A percentile compares a stretch with the other conserved stretches of the same genome.
These are phyloP conservation scores for Fusarium sp. DNA, from an alignment of 2,329 filamentous ascomycete species.

Conservation along the genomic window DNA sequence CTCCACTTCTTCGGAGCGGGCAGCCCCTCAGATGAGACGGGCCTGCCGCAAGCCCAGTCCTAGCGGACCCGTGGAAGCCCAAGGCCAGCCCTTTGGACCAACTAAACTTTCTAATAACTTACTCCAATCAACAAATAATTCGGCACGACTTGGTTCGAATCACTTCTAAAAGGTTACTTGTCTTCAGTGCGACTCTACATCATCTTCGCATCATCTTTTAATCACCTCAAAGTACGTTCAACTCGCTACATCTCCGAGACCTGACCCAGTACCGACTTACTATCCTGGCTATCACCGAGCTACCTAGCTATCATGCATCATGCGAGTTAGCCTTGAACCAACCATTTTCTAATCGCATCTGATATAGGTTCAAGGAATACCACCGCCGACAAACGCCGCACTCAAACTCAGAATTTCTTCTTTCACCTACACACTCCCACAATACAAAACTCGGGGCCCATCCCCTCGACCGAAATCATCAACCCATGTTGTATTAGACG, in stretches of 20 bases:
- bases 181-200: background rate
- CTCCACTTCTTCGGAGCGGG: constrained; percentile 21
- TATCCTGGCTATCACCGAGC: background rate
- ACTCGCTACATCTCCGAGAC: background rate
- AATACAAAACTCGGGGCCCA: background rate
- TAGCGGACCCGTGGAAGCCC: background rate
- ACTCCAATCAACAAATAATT: background rate
- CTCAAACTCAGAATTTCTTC: constrained; percentile 1
- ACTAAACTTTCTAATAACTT: constrained; percentile 11
- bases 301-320: constrained; percentile 35
- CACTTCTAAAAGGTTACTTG: background rate
- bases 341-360: constrained; percentile 41
- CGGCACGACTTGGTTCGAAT: constrained; percentile 7
- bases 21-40: constrained; percentile 26
- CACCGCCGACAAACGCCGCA: constrained; percentile 21
- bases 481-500: constrained; percentile 28
- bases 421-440: background rate
- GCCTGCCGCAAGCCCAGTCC: constrained; percentile 11
- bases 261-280: constrained; percentile 4
- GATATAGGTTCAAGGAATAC: constrained; percentile 23
- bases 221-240: constrained; percentile 2
- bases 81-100: constrained; percentile 1
- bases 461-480: background rate
- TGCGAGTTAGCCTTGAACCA: constrained; percentile 38
- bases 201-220: background rate